phyloP scores from a whole-genome alignment of 176 grass and related monocot genomes.

The Eremochloa ophiuroides region DNA sequence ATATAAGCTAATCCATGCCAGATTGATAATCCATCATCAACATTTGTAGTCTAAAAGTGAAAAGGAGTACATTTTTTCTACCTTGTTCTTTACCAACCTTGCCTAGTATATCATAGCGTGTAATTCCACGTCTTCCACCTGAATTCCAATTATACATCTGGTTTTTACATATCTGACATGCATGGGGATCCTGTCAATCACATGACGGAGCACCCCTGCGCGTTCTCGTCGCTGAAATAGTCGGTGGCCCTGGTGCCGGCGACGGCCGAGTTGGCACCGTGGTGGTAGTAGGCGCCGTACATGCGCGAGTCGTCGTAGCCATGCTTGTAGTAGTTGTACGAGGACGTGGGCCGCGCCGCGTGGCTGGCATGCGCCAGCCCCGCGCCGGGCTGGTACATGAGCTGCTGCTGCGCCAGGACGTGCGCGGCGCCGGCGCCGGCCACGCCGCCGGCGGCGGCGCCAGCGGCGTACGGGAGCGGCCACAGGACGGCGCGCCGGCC shows the following conservation, averaged over 20 bases:
- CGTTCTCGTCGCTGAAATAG: constrained; percentile 86
- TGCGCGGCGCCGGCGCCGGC: constrained; percentile 5
- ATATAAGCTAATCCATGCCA: too few species aligned
- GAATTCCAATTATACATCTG: too few species aligned
- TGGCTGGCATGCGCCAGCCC: neutral
- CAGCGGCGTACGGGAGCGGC: constrained; percentile 49
- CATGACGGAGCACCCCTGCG: constrained; percentile 67
- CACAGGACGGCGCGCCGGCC: constrained; percentile 82
- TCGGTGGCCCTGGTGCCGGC: constrained; percentile 49
- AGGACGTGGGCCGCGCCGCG: constrained; percentile 36
- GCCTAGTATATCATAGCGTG: too few species aligned
- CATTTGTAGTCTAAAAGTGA: too few species aligned
- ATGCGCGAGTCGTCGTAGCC: constrained; percentile 70
- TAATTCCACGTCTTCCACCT: too few species aligned
- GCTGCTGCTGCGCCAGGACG: constrained; percentile 31
- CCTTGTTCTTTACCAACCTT: too few species aligned
- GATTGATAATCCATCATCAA: too few species aligned
- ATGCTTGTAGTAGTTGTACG: constrained; percentile 93
- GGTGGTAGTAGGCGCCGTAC: constrained; percentile 35
- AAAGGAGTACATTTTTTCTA: too few species aligned
- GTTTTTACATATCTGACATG: neutral
- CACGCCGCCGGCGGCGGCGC: neutral
- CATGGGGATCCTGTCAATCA: constrained; percentile 19
- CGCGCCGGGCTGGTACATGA: constrained; percentile 34
- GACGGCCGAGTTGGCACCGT: constrained; percentile 37